Conservation (phyloP, 2,329 filamentous ascomycete species). For the Penicillium sp. region DNA sequence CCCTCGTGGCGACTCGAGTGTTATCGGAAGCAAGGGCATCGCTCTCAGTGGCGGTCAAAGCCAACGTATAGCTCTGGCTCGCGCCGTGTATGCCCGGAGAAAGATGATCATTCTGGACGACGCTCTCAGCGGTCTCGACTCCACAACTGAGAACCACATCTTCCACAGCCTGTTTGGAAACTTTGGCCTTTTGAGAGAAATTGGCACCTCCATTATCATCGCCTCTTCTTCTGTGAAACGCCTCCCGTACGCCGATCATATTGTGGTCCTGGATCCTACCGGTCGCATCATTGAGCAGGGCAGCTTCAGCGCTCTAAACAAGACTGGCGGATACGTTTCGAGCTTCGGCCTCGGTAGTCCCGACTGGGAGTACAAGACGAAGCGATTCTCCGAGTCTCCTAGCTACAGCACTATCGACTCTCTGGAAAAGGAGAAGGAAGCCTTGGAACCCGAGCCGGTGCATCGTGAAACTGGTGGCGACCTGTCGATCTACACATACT, state of each 20-base stretch:
- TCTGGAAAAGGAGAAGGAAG: constrained; percentile 19
- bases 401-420: constrained; percentile 18
- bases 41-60: constrained; percentile 52
- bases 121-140: constrained; percentile 50
- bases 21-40: constrained; percentile 50
- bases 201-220: constrained; percentile 39
- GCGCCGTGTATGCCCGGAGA: constrained; percentile 49
- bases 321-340: constrained; percentile 39
- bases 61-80: constrained; percentile 51
- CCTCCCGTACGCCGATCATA: constrained; percentile 42
- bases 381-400: constrained; percentile 18
- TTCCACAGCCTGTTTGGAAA: constrained; percentile 46
- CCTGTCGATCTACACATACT: constrained; percentile 42
- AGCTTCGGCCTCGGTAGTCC: constrained; percentile 35
- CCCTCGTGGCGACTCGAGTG: constrained; percentile 42
- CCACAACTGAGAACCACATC: constrained; percentile 47
- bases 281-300: constrained; percentile 44
- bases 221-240: constrained; percentile 40
- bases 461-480: constrained; percentile 39
- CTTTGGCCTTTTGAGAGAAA: constrained; percentile 44
- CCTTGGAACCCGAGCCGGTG: constrained; percentile 23
- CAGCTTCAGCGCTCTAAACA: constrained; percentile 35
- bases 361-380: constrained; percentile 30
- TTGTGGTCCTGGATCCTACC: constrained; percentile 37
- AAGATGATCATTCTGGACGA: constrained; percentile 50